Base-by-base conservation (phyloP, 257 asterid genomes). In the Petunia axillaris region DNA sequence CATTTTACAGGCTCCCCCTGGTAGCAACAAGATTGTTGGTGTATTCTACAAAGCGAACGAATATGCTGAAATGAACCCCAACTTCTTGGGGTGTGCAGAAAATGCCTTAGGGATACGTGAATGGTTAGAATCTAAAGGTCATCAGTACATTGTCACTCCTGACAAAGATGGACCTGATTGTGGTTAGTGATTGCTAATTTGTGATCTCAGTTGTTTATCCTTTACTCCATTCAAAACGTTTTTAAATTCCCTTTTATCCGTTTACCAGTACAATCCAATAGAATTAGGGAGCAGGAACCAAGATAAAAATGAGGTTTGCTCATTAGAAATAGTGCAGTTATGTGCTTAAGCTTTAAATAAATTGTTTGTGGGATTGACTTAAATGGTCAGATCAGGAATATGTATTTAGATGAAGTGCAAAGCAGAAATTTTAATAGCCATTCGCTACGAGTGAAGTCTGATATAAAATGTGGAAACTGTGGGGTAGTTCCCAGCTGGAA, bases 1-100 rank as follows among this genome's bases (percentile, higher is more conserved):
- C 13, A 76, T 8, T 15, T 13, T 44, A 46, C 83, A 96, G 98
- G 98, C 98, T 82, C 87, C 97, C 46, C 88, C 95, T 9, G 99
- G 97, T 14, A 91, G 93, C 91, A 94, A 96, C 91, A 96, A 96
- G 90, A 96, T 96, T 4, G 99, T 96, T 76, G 98, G 98, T 4
- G 98, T 96, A 52, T 92, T 94, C 88, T 96, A 96, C 91, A 90
- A 89, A 48, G 98, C 92, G 76, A 90, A 94, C 15, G 97, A 94
- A 82, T 96, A 94, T 67, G 99, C 98, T 70, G 81, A 96, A 5
- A 84, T 85, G 95, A 96, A 96, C 70, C 99, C 99, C 80, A 87
- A 96, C 74, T 96, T 96, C 76, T 50, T 94, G 46, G 99, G 98
- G 8, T 94, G 98, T 71, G 94, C 78, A 6, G 99, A 96, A 85